phyloP scores from a whole-genome alignment of 768 basidiomycete species.

The Termitomyces sp. region DNA sequence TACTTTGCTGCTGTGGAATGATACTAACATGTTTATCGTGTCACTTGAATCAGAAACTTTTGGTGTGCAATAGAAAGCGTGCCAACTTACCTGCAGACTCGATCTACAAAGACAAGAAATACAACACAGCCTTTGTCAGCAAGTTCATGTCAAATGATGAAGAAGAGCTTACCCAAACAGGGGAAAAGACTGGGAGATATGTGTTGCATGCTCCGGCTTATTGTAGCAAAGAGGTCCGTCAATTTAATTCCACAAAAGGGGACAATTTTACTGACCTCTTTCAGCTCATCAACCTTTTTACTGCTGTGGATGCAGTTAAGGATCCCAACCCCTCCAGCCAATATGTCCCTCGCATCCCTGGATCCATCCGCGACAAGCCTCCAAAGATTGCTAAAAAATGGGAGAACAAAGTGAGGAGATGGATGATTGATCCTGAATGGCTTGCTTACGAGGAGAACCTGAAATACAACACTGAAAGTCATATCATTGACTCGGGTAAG shows the following conservation, averaged over 20 bases:
- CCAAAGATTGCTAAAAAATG: neutral
- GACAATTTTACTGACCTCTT: too few species aligned
- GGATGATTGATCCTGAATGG: neutral
- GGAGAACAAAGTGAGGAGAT: neutral
- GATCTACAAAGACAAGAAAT: neutral
- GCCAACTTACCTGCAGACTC: neutral
- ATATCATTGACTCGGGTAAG: neutral
- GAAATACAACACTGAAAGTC: neutral
- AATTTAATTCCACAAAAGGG: too few species aligned
- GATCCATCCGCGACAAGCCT: neutral
- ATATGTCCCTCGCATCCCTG: neutral
- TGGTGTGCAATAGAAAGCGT: neutral
- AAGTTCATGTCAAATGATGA: neutral
- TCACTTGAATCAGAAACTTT: neutral
- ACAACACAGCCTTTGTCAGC: neutral
- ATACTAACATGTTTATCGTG: too few species aligned
- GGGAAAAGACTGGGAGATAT: neutral
- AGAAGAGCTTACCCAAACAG: neutral
- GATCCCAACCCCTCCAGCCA: neutral
- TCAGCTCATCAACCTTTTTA: neutral
- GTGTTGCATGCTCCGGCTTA: neutral
- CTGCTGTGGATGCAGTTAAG: neutral
- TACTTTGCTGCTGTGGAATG: too few species aligned
- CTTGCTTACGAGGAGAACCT: too few species aligned
- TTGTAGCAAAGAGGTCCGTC: neutral